These are phyloP conservation scores for Alternaria triticina DNA, from an alignment of 2,329 filamentous ascomycete species.

Conservation along the genomic window DNA sequence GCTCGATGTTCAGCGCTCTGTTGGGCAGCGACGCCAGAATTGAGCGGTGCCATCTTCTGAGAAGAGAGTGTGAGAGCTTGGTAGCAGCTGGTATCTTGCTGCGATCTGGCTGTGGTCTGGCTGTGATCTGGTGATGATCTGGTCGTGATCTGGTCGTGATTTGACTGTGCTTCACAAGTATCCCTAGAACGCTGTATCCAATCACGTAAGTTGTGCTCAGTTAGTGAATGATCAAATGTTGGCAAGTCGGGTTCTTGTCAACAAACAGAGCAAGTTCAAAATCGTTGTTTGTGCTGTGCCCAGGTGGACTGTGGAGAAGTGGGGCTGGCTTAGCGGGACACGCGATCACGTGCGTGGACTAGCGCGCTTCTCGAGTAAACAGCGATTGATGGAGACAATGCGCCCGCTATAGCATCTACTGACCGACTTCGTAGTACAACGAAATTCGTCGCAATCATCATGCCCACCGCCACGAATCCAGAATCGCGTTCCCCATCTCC, in stretches of 20 bases:
- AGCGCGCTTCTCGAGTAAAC: slow-evolving; percentile 23
- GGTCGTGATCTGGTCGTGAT: background rate
- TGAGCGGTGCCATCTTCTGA: background rate
- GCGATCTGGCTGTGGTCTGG: background rate
- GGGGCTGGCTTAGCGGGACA: background rate
- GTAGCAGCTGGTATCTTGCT: background rate
- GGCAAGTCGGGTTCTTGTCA: background rate
- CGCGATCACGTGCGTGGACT: slow-evolving; percentile 18
- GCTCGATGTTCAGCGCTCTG: background rate
- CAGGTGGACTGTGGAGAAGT: slow-evolving; percentile 4
- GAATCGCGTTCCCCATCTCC: slow-evolving; percentile 57
- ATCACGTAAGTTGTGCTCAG: background rate
- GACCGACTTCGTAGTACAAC: background rate
- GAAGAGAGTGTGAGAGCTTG: background rate
- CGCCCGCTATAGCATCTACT: background rate
- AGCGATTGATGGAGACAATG: background rate
- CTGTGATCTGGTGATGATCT: background rate
- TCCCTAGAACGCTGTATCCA: background rate
- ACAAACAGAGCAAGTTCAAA: background rate
- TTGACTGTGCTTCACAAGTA: background rate
- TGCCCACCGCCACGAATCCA: slow-evolving; percentile 39
- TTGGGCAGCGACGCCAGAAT: background rate
- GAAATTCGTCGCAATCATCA: slow-evolving; percentile 9
- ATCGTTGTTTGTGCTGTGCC: background rate
- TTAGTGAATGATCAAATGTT: background rate